Evolutionary conservation across 2,329 filamentous ascomycete species (phyloP).

Genomic region (Pezicula carpinea): DNA sequence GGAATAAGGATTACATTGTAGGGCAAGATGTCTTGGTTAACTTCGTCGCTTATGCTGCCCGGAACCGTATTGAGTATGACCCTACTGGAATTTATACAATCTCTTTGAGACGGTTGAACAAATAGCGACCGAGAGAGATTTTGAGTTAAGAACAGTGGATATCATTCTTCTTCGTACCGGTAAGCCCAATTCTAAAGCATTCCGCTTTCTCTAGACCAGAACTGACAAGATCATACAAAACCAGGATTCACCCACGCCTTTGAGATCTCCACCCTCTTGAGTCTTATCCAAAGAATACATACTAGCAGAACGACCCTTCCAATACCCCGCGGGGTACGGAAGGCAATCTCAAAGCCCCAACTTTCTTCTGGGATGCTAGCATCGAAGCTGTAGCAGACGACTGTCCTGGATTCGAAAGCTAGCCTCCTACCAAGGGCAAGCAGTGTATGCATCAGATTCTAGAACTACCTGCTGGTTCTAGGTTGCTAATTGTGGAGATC

Average conservation of each 20-base stretch:
- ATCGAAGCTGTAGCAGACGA: constrained; percentile 36
- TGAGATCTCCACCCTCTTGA: background rate
- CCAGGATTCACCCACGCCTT: background rate
- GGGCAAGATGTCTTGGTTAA: background rate
- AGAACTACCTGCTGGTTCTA: constrained; percentile 13
- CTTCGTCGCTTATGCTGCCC: background rate
- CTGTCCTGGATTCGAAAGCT: constrained; percentile 32
- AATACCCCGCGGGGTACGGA: background rate
- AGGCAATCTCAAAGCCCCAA: background rate
- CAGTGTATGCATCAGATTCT: constrained; percentile 30
- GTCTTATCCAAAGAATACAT: background rate
- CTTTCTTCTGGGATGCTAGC: constrained; percentile 29
- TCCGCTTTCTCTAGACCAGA: too few relatives aligned
- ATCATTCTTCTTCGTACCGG: constrained; percentile 34
- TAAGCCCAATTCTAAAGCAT: background rate
- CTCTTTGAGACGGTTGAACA: background rate
- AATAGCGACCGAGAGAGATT: background rate
- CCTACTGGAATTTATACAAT: background rate
- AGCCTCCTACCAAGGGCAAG: constrained; percentile 34
- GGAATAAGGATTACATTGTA: constrained; percentile 32
- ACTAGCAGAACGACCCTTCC: background rate
- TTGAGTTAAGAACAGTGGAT: constrained; percentile 17
- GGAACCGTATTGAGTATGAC: constrained; percentile 13
- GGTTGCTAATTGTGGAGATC: constrained; percentile 15
- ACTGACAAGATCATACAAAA: too few relatives aligned